Evolutionary conservation across 768 basidiomycete species (phyloP).

Genomic region (Collybia sordida): DNA sequence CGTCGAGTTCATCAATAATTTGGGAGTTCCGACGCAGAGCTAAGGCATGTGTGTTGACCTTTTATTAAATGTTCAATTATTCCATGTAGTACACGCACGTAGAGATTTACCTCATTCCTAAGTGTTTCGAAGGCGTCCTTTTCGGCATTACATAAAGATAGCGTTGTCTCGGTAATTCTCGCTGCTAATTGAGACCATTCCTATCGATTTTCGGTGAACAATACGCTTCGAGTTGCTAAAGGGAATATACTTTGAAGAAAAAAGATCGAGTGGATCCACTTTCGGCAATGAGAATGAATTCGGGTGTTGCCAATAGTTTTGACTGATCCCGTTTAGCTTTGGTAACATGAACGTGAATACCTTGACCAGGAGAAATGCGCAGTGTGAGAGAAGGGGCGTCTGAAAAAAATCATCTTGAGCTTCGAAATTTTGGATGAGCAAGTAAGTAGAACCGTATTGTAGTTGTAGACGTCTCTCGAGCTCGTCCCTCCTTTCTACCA

Average conservation of each 20-base stretch:
- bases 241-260: conserved; percentile 54
- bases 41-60: conserved; percentile 63
- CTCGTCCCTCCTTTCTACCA: conserved; percentile 45
- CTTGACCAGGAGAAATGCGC: conserved; percentile 64
- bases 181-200: conserved; percentile 76
- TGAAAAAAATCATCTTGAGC: conserved; percentile 21
- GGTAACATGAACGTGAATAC: conserved; percentile 74
- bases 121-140: conserved; percentile 72
- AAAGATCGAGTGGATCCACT: conserved; percentile 67
- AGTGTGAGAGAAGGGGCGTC: conserved; percentile 74
- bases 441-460: conserved; percentile 44
- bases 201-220: conserved; percentile 30
- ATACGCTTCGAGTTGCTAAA: background rate
- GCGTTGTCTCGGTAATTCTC: conserved; percentile 58
- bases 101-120: conserved; percentile 55
- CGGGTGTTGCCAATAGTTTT: conserved; percentile 42
- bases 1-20: conserved; percentile 86
- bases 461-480: conserved; percentile 56
- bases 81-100: conserved; percentile 1
- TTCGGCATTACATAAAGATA: conserved; percentile 56
- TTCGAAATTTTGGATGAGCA: background rate
- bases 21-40: conserved; percentile 72
- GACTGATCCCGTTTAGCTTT: conserved; percentile 61
- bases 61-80: background rate
- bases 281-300: conserved; percentile 61